Base-by-base conservation (phyloP, 2,329 filamentous ascomycete genomes). In the Penicillium concentricum region DNA sequence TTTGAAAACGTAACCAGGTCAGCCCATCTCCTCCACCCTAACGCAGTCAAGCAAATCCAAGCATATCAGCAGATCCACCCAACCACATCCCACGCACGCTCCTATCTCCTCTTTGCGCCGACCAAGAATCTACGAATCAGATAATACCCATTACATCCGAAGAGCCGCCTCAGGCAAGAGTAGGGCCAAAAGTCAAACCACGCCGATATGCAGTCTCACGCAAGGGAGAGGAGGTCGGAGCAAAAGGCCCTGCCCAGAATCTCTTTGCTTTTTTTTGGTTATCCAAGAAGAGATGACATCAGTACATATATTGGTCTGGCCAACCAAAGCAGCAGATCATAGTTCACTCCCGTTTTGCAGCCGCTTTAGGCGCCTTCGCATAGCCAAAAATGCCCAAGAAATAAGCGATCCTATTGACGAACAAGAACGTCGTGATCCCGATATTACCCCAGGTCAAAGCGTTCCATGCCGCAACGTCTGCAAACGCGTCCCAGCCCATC, bases 371-470 rank as follows among this genome's bases (percentile, higher is more conserved):
- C 16, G 59, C 62, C 57, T 57, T 68, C 13, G 68, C 61, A 55
- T 77, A 73, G 3, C 85, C 86, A 73, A 89, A 87, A 2, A 81
- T 37, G 0, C 86, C 87, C 16, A 80, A 54, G 6, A 89, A 74
- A 69, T 87, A 89, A 16, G 79, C 74, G 18, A 81, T 76, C 42
- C 87, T 79, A 55, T 82, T 82, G 26, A 81, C 51, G 53, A 85
- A 84, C 30, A 89, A 73, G 51, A 84, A 83, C 0, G 73, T 82
- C 26, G 88, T 90, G 48, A 81, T 79, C 8, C 82, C 86, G 60
- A 92, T 79, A 66, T 91, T 91, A 3, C 88, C 89, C 84, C 85
- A 89, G n/a, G 86, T 82, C 78, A 88, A 82, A 34, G 81, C 76
- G 69, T 90, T 91, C 88, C 88, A 91, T 22, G 72, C 74, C 5